Base-by-base conservation (phyloP, 2,329 filamentous ascomycete genomes). In the Aspergillus flavus region DNA sequence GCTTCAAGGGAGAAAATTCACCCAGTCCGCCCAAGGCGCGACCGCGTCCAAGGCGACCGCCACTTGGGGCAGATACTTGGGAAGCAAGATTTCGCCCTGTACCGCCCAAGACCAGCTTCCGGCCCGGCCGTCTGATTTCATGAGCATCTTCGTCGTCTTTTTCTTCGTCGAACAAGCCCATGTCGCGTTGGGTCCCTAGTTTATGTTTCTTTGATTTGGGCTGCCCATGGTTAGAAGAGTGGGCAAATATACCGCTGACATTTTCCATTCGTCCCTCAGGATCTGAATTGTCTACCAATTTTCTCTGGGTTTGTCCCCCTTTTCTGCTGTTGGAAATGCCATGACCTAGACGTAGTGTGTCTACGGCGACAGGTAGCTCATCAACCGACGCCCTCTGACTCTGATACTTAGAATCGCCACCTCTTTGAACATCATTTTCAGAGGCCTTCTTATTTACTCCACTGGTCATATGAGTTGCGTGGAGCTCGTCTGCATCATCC, bases 1-100 rank as follows among this genome's bases (percentile, higher is more conserved):
- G 85, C 79, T 93, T 93, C 63, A 93, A 78, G 9, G 91, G 91
- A 21, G 90, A 93, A 74, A 93, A 93, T 55, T 79, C 79, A 14
- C 83, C 81, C 66, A 89, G 86, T 0, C 62, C 70, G 78, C 85
- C 71, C 53, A 84, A 75, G 1, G 76, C 78, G 30, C 77, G 65
- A 12, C 63, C 57, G 6, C 61, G 62, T 36, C 46, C 41, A 45
- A 66, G 57, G 58, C 63, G 41, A 7, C 36, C 39, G 23, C 52
- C 59, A 14, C 34, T 61, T 21, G 43, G 23, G 43, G 41, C 53
- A 50, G 59, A 61, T 30, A 39, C 30, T 61, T 66, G 56, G 61
- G 26, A 48, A 46, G 26, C 48, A 34, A 16, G 10, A 54, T 57
- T 69, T 16, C 69, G 66, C 16, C 69, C 69, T 43, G 62, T 57